These are phyloP conservation scores for Pleurotus giganteus DNA, from an alignment of 768 basidiomycete species.

Conservation along the genomic window DNA sequence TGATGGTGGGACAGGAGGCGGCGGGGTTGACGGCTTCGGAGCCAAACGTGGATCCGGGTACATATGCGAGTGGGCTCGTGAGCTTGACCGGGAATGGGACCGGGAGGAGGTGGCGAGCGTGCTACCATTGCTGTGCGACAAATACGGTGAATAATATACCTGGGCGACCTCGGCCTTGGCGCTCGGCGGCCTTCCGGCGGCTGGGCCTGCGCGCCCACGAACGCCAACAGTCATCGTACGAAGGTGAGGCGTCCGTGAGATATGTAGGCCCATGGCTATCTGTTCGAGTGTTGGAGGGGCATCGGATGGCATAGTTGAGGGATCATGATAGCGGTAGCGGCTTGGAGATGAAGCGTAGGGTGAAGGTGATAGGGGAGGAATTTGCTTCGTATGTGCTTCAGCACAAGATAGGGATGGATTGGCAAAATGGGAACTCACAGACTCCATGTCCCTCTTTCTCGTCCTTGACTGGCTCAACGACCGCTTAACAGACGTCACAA, in stretches of 20 bases:
- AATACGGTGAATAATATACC: conserved; percentile 6
- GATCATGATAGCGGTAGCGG: conserved; percentile 36
- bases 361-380: neutral
- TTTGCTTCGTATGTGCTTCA: neutral
- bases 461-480: neutral
- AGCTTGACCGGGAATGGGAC: conserved; percentile 24
- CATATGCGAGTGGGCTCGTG: conserved; percentile 29
- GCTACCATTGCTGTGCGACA: conserved; percentile 1
- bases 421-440: neutral
- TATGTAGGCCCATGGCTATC: conserved; percentile 79
- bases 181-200: neutral
- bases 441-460: neutral
- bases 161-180: conserved; percentile 2
- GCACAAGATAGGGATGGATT: neutral
- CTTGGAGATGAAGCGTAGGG: conserved; percentile 6
- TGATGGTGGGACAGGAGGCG: conserved; percentile 19
- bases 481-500: neutral
- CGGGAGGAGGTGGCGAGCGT: neutral
- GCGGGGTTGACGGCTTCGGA: conserved; percentile 16
- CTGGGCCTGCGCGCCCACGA: neutral
- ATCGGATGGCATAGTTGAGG: conserved; percentile 35
- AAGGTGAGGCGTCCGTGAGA: conserved; percentile 74
- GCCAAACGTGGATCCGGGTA: conserved; percentile 25
- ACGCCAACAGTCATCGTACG: conserved; percentile 22
- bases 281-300: conserved; percentile 67